Evolutionary conservation across 306 rosid species (phyloP).

Genomic region (Acmispon strigosus): DNA sequence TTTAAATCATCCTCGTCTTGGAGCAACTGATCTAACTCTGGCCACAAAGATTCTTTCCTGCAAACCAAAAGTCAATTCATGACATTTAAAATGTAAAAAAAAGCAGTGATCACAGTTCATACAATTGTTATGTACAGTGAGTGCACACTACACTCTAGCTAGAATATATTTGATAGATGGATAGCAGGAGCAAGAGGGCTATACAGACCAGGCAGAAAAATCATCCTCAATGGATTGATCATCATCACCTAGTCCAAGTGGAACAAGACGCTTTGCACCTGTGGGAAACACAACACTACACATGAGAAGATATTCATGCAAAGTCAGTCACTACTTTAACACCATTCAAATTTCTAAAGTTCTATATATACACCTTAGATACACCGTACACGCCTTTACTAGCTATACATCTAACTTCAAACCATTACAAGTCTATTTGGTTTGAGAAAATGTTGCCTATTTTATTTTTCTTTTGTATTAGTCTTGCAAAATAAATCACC

Average conservation of each 20-base stretch:
- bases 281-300: constrained; percentile 11
- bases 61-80: constrained; percentile 15
- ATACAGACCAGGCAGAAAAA: constrained; percentile 66
- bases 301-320: not conserved
- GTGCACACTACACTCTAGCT: not conserved
- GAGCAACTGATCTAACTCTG: constrained; percentile 76
- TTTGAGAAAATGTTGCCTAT: not conserved
- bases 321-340: not conserved
- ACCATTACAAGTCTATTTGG: not conserved
- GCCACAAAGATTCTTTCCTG: constrained; percentile 83
- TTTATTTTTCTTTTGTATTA: not conserved
- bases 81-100: constrained; percentile 11
- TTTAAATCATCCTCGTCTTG: constrained; percentile 61
- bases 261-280: constrained; percentile 76
- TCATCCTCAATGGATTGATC: constrained; percentile 91
- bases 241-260: constrained; percentile 77
- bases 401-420: not conserved
- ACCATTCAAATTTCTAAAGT: not conserved
- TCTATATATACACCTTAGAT: not conserved
- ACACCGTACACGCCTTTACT: not conserved
- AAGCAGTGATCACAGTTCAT: constrained; percentile 10
- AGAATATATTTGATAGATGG: not conserved
- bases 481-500: not conserved
- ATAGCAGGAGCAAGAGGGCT: not conserved
- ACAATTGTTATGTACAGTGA: not conserved